Conservation (phyloP, 108 stramenopile genomes). For the Cyclotella kingstonii region DNA sequence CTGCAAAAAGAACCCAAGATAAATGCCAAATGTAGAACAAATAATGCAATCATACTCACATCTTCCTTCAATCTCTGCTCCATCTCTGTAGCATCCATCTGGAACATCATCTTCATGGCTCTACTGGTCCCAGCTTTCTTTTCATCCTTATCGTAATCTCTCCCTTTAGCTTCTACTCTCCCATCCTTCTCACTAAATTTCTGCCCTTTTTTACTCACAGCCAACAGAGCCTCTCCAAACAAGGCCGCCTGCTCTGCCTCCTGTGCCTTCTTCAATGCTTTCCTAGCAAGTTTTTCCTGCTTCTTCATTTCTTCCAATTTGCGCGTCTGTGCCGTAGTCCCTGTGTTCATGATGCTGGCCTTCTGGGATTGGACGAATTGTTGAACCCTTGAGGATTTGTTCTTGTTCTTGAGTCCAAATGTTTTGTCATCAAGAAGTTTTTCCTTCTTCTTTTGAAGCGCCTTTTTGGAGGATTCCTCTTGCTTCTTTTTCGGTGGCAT, state of each 20-base stretch:
- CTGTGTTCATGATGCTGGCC: constrained; percentile 65
- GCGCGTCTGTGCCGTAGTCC: constrained; percentile 59
- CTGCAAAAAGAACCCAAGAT: too few species aligned
- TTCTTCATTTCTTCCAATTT: constrained; percentile 63
- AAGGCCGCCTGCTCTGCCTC: constrained; percentile 84
- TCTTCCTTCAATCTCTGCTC: constrained; percentile 79
- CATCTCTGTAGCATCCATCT: constrained; percentile 89
- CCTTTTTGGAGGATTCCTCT: constrained; percentile 67
- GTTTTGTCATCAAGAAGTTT: constrained; percentile 82
- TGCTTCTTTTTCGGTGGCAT: constrained; percentile 61
- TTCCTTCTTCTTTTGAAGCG: constrained; percentile 85
- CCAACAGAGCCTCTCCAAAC: constrained; percentile 80
- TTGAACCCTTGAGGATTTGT: constrained; percentile 82
- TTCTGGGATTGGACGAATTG: constrained; percentile 48
- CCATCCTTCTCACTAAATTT: constrained; percentile 55
- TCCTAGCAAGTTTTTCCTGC: constrained; percentile 56
- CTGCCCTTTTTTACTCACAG: constrained; percentile 66
- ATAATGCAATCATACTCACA: constrained; percentile 30
- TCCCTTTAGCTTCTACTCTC: constrained; percentile 71
- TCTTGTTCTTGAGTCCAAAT: constrained; percentile 91
- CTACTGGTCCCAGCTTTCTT: constrained; percentile 56
- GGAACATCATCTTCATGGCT: constrained; percentile 90
- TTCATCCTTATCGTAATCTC: constrained; percentile 66
- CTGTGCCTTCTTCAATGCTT: constrained; percentile 73
- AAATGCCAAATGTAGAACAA: not conserved